phyloP scores from a whole-genome alignment of 2,329 filamentous ascomycete genomes.

The Aspergillus sojae region DNA sequence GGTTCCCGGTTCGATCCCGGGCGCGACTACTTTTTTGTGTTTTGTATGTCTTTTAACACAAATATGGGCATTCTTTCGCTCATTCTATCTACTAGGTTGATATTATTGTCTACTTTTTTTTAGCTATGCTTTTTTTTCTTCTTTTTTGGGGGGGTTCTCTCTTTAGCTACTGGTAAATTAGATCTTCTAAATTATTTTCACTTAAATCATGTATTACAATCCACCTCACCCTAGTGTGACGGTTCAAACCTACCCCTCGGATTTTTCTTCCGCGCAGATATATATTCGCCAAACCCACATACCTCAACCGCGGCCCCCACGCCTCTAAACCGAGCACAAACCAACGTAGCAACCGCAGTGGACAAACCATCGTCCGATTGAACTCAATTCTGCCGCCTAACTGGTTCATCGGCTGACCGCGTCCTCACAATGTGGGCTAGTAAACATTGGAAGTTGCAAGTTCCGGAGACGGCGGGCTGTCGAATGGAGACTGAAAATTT shows the following conservation, averaged over 20 bases:
- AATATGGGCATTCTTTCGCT: background rate
- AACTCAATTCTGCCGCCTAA: background rate
- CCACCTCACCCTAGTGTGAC: no score
- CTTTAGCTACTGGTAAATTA: no score
- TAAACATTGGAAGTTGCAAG: no score
- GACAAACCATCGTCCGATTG: background rate
- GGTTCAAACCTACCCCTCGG: background rate
- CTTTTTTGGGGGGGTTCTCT: no score
- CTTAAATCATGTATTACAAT: no score
- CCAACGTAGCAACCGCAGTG: background rate
- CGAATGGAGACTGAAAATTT: background rate
- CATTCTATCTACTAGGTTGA: background rate
- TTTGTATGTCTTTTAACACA: background rate
- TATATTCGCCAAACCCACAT: background rate
- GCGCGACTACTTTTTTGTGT: slow-evolving; percentile 21
- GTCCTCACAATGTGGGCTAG: background rate
- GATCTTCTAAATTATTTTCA: no score
- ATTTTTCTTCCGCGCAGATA: background rate
- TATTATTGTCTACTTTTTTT: no score
- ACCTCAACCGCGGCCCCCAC: background rate
- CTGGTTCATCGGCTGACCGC: background rate
- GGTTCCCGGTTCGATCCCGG: slow-evolving; percentile 28
- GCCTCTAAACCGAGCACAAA: background rate
- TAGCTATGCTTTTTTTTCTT: no score
- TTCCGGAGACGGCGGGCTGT: no score